phyloP scores from a whole-genome alignment of 2,329 filamentous ascomycete genomes.

The Colletotrichum sp. region DNA sequence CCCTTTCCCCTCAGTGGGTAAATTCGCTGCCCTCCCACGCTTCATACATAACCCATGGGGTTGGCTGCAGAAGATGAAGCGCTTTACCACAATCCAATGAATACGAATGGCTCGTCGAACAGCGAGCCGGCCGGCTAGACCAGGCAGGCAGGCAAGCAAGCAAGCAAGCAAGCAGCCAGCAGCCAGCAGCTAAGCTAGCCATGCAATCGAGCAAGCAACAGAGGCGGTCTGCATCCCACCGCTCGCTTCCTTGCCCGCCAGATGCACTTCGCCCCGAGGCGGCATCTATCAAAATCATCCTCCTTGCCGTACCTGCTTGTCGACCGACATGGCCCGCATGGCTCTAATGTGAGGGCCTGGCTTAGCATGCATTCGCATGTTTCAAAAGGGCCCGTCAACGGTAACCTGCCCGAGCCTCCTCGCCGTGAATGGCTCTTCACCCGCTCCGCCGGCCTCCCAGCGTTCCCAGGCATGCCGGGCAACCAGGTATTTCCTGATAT shows the following conservation, averaged over 20 bases:
- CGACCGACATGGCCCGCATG: not conserved
- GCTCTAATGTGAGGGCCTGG: not conserved
- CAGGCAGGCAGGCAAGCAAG: not conserved
- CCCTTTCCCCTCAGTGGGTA: not conserved
- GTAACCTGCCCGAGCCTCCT: not conserved
- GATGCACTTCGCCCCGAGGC: conserved; percentile 7
- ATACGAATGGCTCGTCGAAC: not conserved
- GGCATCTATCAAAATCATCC: not conserved
- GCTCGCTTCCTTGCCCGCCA: not conserved
- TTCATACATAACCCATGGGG: not conserved
- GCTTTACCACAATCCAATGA: not conserved
- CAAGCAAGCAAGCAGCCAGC: not conserved
- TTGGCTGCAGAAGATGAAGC: not conserved
- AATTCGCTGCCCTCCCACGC: not conserved
- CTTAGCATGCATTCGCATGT: conserved; percentile 6
- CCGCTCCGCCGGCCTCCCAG: not conserved
- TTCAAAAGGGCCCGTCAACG: not conserved
- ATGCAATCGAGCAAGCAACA: not conserved
- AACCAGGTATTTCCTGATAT: not conserved
- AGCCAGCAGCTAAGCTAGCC: not conserved
- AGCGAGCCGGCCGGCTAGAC: not conserved
- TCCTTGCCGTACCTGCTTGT: not conserved
- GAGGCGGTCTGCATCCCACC: conserved; percentile 6
- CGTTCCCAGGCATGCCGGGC: not conserved
- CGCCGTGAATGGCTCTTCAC: not conserved